These are phyloP conservation scores for Aspergillus tubingensis DNA, from an alignment of 2,329 filamentous ascomycete genomes.

Conservation along the genomic window DNA sequence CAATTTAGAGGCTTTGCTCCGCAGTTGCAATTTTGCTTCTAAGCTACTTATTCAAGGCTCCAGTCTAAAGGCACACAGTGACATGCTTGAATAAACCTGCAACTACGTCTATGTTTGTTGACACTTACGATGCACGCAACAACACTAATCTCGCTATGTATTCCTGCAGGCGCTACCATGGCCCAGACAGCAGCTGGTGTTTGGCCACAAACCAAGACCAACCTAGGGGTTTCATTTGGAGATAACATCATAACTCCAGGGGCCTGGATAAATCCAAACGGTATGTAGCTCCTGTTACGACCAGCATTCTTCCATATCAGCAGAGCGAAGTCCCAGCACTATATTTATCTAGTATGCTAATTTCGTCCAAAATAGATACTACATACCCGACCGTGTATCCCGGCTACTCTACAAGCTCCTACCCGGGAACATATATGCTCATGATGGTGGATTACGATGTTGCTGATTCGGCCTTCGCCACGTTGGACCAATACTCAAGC, in stretches of 20 bases:
- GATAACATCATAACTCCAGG: neutral
- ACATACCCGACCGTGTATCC: neutral
- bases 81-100: neutral
- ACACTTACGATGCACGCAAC: neutral
- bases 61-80: neutral
- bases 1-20: too few relatives aligned
- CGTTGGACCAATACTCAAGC: neutral
- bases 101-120: neutral
- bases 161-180: neutral
- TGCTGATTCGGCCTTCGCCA: neutral
- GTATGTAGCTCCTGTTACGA: neutral
- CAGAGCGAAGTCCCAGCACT: too few relatives aligned
- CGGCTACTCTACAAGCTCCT: neutral
- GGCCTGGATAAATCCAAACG: neutral
- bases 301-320: too few relatives aligned
- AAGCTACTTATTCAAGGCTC: too few relatives aligned
- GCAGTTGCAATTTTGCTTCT: too few relatives aligned
- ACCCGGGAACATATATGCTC: neutral
- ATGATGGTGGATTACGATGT: neutral
- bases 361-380: neutral
- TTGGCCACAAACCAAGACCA: neutral
- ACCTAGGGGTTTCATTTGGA: neutral
- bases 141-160: neutral
- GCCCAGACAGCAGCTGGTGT: neutral
- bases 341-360: neutral